Evolutionary conservation across 139 green algal species (phyloP).

Genomic region (Haematococcus lacustris): DNA sequence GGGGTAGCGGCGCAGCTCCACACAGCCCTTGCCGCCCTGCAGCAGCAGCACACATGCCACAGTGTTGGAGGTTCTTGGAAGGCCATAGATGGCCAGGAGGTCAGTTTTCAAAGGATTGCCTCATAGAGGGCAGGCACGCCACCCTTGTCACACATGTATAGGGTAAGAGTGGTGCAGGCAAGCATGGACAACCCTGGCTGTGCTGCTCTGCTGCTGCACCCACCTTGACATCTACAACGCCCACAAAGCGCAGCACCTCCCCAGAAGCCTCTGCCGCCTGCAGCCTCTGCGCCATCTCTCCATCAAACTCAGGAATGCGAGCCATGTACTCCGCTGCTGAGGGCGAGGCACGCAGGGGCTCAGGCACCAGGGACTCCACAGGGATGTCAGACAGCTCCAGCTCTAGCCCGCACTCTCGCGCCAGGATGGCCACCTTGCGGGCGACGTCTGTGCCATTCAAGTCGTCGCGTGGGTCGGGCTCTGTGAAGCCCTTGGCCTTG

Average conservation of each 20-base stretch:
- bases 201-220: no score
- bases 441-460: conserved; percentile 90
- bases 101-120: no score
- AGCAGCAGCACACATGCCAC: no score
- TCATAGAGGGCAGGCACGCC: no score
- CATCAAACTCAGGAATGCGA: conserved; percentile 82
- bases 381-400: conserved; percentile 84
- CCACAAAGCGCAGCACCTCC: conserved; percentile 90
- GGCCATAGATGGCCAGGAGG: no score
- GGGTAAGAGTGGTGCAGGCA: no score
- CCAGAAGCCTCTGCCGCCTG: conserved; percentile 67
- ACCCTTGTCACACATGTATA: no score
- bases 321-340: conserved; percentile 74
- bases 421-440: conserved; percentile 79
- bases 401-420: conserved; percentile 73
- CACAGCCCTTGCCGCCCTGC: conserved; percentile 49
- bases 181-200: no score
- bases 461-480: conserved; percentile 94
- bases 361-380: conserved; percentile 82
- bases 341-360: conserved; percentile 41
- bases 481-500: conserved; percentile 80
- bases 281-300: conserved; percentile 63
- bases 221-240: conserved; percentile 74
- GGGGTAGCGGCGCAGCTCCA: conserved; percentile 84
- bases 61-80: no score